Conservation (phyloP, 352 stramenopile genomes). For the Globisporangium takayamanum region DNA sequence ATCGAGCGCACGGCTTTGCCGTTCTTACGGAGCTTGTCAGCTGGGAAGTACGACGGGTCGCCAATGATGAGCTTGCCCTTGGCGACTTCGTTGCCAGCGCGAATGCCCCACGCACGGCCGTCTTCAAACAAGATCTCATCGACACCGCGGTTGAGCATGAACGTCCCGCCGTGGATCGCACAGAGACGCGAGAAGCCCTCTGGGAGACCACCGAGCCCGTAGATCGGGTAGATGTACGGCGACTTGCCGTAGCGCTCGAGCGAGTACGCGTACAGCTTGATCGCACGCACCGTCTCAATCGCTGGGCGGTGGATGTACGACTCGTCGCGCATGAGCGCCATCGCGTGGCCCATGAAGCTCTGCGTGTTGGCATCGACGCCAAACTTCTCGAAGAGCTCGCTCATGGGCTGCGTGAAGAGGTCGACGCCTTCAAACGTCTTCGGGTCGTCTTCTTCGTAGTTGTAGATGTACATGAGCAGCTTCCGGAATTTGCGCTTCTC, state of each 20-base stretch:
- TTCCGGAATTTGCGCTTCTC: conserved; percentile 99
- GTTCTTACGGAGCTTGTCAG: conserved; percentile 89
- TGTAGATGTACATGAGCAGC: conserved; percentile 97
- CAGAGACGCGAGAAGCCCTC: conserved; percentile 99
- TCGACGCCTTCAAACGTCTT: conserved; percentile 90
- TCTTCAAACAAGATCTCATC: conserved; percentile 93
- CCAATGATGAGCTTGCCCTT: conserved; percentile 97
- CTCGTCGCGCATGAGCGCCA: conserved; percentile 96
- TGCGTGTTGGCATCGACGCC: conserved; percentile 96
- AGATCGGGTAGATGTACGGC: conserved; percentile 99
- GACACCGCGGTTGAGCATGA: conserved; percentile 98
- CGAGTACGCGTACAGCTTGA: conserved; percentile 98
- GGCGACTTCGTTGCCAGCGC: conserved; percentile 92
- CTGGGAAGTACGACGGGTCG: conserved; percentile 97
- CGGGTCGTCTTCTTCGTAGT: conserved; percentile 92
- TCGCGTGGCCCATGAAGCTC: conserved; percentile 99
- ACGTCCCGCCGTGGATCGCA: conserved; percentile 98
- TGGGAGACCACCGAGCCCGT: conserved; percentile 96
- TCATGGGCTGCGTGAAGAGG: conserved; percentile 96
- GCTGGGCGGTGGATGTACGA: conserved; percentile 82
- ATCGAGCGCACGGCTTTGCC: conserved; percentile 97
- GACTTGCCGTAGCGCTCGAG: conserved; percentile 95
- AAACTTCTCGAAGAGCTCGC: conserved; percentile 97
- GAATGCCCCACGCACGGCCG: conserved; percentile 92
- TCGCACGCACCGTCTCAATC: conserved; percentile 91